phyloP scores from a whole-genome alignment of 2,329 filamentous ascomycete species.

The Teratosphaeria viscida region DNA sequence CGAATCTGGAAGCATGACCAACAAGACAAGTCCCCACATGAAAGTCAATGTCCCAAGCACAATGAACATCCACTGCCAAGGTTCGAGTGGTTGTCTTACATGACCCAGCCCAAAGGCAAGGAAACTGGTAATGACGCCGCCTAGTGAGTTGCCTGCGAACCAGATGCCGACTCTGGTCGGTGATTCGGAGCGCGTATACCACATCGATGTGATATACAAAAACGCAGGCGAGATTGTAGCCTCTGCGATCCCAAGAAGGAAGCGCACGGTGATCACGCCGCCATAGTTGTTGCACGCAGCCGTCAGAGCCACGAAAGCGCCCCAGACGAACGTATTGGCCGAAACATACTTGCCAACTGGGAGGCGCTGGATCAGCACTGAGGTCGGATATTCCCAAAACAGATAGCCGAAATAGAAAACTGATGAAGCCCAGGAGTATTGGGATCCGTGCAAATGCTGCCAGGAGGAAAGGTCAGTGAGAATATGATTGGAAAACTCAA shows the following conservation, averaged over 20 bases:
- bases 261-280: slow-evolving; percentile 36
- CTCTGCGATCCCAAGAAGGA: slow-evolving; percentile 44
- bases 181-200: slow-evolving; percentile 3
- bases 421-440: slow-evolving; percentile 20
- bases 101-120: slow-evolving; percentile 23
- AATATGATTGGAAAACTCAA: not conserved
- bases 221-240: slow-evolving; percentile 1
- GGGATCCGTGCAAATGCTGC: slow-evolving; percentile 4
- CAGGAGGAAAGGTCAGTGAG: not conserved
- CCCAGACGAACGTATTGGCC: slow-evolving; percentile 33
- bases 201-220: slow-evolving; percentile 19
- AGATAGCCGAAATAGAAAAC: slow-evolving; percentile 37
- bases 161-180: slow-evolving; percentile 33
- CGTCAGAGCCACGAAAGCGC: slow-evolving; percentile 28
- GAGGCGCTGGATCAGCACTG: slow-evolving; percentile 28
- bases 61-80: slow-evolving; percentile 6
- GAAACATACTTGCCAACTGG: slow-evolving; percentile 22
- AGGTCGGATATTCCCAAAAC: slow-evolving; percentile 31
- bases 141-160: slow-evolving; percentile 28
- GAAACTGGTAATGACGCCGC: slow-evolving; percentile 28
- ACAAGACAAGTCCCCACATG: slow-evolving; percentile 8
- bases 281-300: slow-evolving; percentile 29
- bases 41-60: slow-evolving; percentile 9
- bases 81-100: not conserved
- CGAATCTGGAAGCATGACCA: slow-evolving; percentile 39